Percentiles rank a stretch among this genome's conserved stretches.
These are phyloP conservation scores for Phaeotremella fagi DNA, from an alignment of 768 basidiomycete species.

Conservation along the genomic window DNA sequence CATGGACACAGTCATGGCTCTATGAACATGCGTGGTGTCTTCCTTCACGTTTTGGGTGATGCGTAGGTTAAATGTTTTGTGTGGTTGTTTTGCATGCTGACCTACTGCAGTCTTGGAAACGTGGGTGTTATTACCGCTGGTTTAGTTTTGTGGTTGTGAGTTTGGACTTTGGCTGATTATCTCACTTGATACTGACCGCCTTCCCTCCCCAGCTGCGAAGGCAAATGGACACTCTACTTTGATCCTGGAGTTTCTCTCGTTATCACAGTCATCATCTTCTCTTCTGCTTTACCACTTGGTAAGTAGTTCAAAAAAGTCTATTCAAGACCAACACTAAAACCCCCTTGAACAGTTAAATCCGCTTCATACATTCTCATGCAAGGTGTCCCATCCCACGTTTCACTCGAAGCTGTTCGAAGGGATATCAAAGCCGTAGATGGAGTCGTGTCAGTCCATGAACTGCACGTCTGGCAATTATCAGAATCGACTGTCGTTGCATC, in stretches of 20 bases:
- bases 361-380: slow-evolving; percentile 93
- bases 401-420: slow-evolving; percentile 78
- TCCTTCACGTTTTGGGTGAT: slow-evolving; percentile 93
- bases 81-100: not conserved
- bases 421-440: slow-evolving; percentile 78
- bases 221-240: slow-evolving; percentile 81
- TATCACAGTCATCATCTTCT: slow-evolving; percentile 95
- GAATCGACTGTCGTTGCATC: slow-evolving; percentile 92
- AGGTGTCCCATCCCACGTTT: slow-evolving; percentile 83
- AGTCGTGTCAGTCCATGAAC: slow-evolving; percentile 73
- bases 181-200: not conserved
- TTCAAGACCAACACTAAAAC: no score
- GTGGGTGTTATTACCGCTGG: slow-evolving; percentile 96
- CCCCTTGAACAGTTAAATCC: slow-evolving; percentile 54
- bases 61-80: slow-evolving; percentile 52
- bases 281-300: slow-evolving; percentile 78
- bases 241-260: slow-evolving; percentile 90
- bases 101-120: slow-evolving; percentile 63
- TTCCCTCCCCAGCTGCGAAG: slow-evolving; percentile 53
- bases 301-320: no score
- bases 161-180: not conserved
- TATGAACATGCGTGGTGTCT: slow-evolving; percentile 98
- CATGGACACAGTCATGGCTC: slow-evolving; percentile 55
- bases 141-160: slow-evolving; percentile 78
- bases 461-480: slow-evolving; percentile 96